Percentiles rank a stretch among this genome's conserved stretches.
These are phyloP conservation scores for Diplodia seriata DNA, from an alignment of 2,329 filamentous ascomycete species.

Conservation along the genomic window DNA sequence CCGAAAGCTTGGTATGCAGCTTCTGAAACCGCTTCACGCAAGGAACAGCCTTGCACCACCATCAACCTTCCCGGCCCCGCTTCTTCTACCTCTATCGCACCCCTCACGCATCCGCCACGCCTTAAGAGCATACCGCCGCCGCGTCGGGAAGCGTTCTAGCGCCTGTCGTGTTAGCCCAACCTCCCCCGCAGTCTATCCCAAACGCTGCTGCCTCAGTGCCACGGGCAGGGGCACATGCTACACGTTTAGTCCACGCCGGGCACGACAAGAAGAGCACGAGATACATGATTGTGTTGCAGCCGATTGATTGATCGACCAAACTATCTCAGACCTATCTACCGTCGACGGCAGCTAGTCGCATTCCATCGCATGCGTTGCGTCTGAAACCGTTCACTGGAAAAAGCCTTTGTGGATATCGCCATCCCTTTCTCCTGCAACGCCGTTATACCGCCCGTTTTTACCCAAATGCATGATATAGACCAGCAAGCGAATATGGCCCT, in stretches of 20 bases:
- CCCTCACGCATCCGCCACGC: conserved; percentile 14
- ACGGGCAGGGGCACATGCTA: conserved; percentile 2
- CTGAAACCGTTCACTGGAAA: conserved; percentile 1
- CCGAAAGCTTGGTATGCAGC: conserved; percentile 30
- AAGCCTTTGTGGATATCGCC: conserved; percentile 20
- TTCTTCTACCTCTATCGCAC: conserved; percentile 9
- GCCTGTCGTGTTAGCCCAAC: conserved; percentile 6
- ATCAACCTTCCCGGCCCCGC: conserved; percentile 1
- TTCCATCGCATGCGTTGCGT: conserved; percentile 1
- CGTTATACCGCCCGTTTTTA: conserved; percentile 15
- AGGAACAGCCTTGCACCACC: conserved; percentile 23
- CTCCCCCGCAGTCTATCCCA: conserved; percentile 9
- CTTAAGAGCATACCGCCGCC: conserved; percentile 1
- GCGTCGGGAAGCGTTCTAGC: conserved; percentile 14
- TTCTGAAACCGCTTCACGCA: conserved; percentile 25
- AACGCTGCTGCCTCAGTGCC: conserved; percentile 13
- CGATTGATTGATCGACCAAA: conserved; percentile 23
- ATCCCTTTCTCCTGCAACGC: conserved; percentile 30
- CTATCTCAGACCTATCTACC: conserved; percentile 19
- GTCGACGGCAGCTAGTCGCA: conserved; percentile 1
- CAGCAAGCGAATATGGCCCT: conserved; percentile 4
- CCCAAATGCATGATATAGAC: conserved; percentile 22
- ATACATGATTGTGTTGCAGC: conserved; percentile 18
- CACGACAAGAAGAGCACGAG: conserved; percentile 1
- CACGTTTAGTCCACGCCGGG: background rate